Evolutionary conservation across 441 rosid genomes (phyloP).

Genomic region (Dalechampia spathulata): DNA sequence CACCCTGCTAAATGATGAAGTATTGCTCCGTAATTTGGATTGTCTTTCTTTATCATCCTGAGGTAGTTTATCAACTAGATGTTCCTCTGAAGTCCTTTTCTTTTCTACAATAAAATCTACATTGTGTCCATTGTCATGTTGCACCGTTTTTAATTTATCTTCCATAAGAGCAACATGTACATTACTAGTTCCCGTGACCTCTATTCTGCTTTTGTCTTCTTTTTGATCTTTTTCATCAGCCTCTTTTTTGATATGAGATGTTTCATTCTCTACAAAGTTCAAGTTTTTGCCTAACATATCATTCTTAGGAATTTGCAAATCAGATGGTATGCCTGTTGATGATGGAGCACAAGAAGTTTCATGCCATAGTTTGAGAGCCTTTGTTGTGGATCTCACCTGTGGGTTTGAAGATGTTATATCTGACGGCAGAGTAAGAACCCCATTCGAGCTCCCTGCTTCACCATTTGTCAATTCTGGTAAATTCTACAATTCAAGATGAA

Average conservation of each 20-base stretch:
- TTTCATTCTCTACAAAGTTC: slow-evolving; percentile 12
- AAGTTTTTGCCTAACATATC: slow-evolving; percentile 16
- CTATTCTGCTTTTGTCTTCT: slow-evolving; percentile 15
- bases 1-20: slow-evolving; percentile 39
- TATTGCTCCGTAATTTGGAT: slow-evolving; percentile 43
- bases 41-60: slow-evolving; percentile 38
- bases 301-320: slow-evolving; percentile 11
- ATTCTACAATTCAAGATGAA: slow-evolving; percentile 27
- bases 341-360: slow-evolving; percentile 15
- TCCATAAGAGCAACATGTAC: slow-evolving; percentile 12
- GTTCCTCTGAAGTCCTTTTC: slow-evolving; percentile 31
- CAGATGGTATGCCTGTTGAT: slow-evolving; percentile 15
- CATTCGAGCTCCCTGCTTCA: slow-evolving; percentile 15
- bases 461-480: slow-evolving; percentile 19
- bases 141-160: slow-evolving; percentile 20
- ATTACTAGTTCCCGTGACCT: slow-evolving; percentile 20
- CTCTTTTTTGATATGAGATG: slow-evolving; percentile 13
- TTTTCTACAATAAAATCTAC: slow-evolving; percentile 18
- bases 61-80: slow-evolving; percentile 23
- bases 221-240: slow-evolving; percentile 18
- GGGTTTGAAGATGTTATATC: slow-evolving; percentile 12
- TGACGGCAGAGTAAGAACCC: slow-evolving; percentile 19
- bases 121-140: slow-evolving; percentile 25
- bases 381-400: slow-evolving; percentile 14
- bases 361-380: slow-evolving; percentile 18